Evolutionary conservation across 1,139 yeast genomes (phyloP), one percentile per base, ranked within the genome.

Genomic region (Scheffersomyces segobiensis): DNA sequence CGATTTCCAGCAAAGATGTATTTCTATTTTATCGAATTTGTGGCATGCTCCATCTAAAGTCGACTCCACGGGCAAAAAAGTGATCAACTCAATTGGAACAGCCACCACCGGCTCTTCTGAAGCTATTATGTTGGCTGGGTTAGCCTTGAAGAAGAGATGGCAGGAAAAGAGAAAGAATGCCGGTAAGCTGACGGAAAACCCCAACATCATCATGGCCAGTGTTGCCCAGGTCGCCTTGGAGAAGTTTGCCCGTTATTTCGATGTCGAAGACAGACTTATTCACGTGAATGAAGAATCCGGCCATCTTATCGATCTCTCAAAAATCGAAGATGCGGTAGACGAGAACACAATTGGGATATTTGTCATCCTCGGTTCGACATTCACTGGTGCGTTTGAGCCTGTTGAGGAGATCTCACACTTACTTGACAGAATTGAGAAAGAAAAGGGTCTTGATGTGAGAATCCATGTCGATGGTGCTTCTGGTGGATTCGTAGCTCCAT

Each of bases 391-490:
- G 55, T 92, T 90, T 74, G 97, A 93, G 71, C 86, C 91, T 56
- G 95, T 93, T 53, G 81, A 77, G 61, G 77, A 78, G 48, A 87
- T 92, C 53, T 74, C 85, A 52, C 72, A 82, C 19, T 75, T 88
- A 26, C 79, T 93, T 62, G 95, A 89, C 70, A 85, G 87, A 58
- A 82, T 85, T 63, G 87, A 93, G 71, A 73, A 79, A 61, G 89
- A 90, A 69, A 87, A 82, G 6, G 96, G 97, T 2, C 65, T 79
- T 61, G 84, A 83, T 66, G 76, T 91, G 56, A 92, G 96, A 57
- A 92, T 93, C 69, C 98, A 93, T 70, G 96, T 93, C 49, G 98
- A 93, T 72, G 98, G 96, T 63, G 98, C 98, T 1, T 86, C 93
- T 52, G 98, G 98, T 58, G 98, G 89, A 1, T 86, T 93, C 70